Percentiles rank a stretch among this genome's conserved stretches.
These are phyloP conservation scores for Simmondsia chinensis DNA, from an alignment of 148 eudicot genomes.

Conservation along the genomic window DNA sequence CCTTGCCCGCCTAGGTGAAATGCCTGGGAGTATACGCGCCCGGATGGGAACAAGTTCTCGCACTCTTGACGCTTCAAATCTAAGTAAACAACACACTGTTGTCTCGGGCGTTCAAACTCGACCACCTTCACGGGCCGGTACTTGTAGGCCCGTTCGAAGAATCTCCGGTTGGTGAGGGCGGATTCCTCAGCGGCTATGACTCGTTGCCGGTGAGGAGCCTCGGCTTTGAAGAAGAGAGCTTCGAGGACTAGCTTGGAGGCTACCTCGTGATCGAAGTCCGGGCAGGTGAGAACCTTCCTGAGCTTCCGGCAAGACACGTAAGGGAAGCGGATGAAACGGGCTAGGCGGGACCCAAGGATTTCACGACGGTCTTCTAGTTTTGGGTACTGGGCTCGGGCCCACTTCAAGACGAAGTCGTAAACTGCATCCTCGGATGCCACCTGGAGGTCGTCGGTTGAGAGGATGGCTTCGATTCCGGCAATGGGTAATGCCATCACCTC, in stretches of 20 bases:
- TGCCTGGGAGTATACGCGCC: slow-evolving; percentile 86
- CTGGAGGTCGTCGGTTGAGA: slow-evolving; percentile 78
- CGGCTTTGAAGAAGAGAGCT: slow-evolving; percentile 84
- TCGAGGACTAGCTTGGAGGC: slow-evolving; percentile 81
- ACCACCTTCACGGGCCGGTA: slow-evolving; percentile 81
- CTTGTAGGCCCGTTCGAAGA: slow-evolving; percentile 72
- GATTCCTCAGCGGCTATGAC: slow-evolving; percentile 50
- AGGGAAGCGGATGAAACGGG: slow-evolving; percentile 72
- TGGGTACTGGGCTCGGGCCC: slow-evolving; percentile 66
- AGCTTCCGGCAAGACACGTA: slow-evolving; percentile 81
- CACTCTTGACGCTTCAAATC: slow-evolving; percentile 79
- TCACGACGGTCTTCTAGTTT: slow-evolving; percentile 73
- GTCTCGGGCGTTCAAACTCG: slow-evolving; percentile 76
- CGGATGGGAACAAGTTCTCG: slow-evolving; percentile 60
- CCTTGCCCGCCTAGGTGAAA: slow-evolving; percentile 94
- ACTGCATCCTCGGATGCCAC: slow-evolving; percentile 94
- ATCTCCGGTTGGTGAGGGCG: slow-evolving; percentile 40
- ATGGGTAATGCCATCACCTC: slow-evolving; percentile 80
- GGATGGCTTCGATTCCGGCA: slow-evolving; percentile 81
- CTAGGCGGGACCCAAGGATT: slow-evolving; percentile 61
- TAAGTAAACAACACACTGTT: slow-evolving; percentile 85
- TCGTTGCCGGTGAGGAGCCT: slow-evolving; percentile 84
- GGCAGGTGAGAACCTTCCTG: slow-evolving; percentile 70
- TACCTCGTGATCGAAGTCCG: slow-evolving; percentile 76
- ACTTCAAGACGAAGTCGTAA: slow-evolving; percentile 73